Evolutionary conservation across 2,329 filamentous ascomycete species (phyloP).

Genomic region (Cytospora piceicola): DNA sequence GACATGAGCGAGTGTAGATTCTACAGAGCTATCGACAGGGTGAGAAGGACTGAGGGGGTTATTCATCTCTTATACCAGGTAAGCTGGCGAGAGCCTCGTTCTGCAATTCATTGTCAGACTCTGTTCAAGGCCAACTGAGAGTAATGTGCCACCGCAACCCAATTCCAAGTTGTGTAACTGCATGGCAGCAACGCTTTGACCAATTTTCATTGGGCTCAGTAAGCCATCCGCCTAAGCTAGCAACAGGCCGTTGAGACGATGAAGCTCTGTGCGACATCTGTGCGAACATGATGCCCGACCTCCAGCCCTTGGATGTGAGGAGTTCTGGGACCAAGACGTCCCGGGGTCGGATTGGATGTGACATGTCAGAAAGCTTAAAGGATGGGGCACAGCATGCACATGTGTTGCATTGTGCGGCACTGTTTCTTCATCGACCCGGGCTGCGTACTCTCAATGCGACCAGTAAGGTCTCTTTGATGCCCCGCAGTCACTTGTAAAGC

Average conservation of each 20-base stretch:
- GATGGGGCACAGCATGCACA: not conserved
- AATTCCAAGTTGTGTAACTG: not conserved
- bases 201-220: no score
- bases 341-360: not conserved
- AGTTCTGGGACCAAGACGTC: not conserved
- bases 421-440: not conserved
- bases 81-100: not conserved
- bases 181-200: not conserved
- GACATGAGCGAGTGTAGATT: not conserved
- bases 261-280: slow-evolving; percentile 9
- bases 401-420: not conserved
- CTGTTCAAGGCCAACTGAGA: not conserved
- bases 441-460: not conserved
- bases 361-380: not conserved
- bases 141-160: not conserved
- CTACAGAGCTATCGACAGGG: not conserved
- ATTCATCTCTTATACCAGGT: not conserved
- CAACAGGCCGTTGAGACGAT: no score
- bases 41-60: not conserved
- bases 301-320: not conserved
- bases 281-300: not conserved
- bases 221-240: not conserved
- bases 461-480: not conserved
- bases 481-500: not conserved
- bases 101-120: not conserved